Evolutionary conservation across 1,284 basidiomycete species (phyloP), one percentile per base, ranked within the genome.

Genomic region (Marasmius oreades): DNA sequence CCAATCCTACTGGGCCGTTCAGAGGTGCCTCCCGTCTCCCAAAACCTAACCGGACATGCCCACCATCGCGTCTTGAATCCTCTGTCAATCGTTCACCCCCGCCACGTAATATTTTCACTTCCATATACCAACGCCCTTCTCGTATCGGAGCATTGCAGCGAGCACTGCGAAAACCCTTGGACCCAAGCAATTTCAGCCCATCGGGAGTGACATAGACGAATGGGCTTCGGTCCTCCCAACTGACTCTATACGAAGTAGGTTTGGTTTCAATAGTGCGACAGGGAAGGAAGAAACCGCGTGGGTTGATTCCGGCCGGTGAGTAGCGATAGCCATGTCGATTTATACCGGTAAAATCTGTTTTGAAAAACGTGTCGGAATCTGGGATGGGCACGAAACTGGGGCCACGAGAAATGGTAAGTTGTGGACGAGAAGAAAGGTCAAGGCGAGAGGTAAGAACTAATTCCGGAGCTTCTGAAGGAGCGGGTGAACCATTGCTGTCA

Each of bases 51-150:
- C 97, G 79, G 33, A 98, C 89, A 72, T 98, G 90, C 39, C 91
- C 82, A 2, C 90, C 92, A 70, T 90, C 75, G 48, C 76, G 64
- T 72, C 78, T 64, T 52, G 73, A 69, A 61, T 75, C 70, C 1
- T 82, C 82, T 8, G 72, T 66, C 20, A 67, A 61, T 56, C 75
- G 73, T 56, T 89, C 87, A 0, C 90, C 90, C 1, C 89, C 88
- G 0, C 93, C 92, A 23, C 85, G 80, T 47, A 91, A 77, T 60
- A 97, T 77, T 63, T 82, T 82, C 39, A 96, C 83, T 75, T 99
- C 97, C 77, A 95, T 86, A 70, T 96, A 99, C 94, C 95, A 99
- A 16, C 83, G 83, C 1, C 97, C 97, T 65, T 95, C 85, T 16
- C 94, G 80, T 12, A 98, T 82, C 0, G 93, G 90, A 1, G 93